Conservation (phyloP, 257 asterid species). For the Ballota nigra region DNA sequence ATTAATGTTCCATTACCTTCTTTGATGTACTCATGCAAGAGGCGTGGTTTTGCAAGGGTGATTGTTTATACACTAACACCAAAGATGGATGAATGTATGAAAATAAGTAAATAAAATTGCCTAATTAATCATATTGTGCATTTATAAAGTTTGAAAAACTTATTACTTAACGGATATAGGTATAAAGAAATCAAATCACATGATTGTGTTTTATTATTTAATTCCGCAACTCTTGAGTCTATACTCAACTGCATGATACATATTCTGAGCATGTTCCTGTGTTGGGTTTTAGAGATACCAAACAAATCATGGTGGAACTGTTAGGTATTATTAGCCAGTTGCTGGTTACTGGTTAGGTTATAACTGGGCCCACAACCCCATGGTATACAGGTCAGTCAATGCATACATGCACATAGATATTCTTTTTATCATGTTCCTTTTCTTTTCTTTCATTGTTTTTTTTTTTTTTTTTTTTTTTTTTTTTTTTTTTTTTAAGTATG, state of each 20-base stretch:
- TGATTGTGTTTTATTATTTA: neutral
- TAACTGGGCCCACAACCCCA: conserved; percentile 18
- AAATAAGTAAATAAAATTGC: neutral
- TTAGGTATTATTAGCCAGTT: neutral
- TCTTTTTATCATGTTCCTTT: neutral
- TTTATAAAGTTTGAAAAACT: neutral
- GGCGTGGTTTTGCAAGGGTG: neutral
- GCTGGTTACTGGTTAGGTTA: neutral
- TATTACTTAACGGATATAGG: neutral
- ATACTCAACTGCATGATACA: neutral
- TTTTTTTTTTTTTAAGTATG: neutral
- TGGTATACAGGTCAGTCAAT: neutral
- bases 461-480: too few relatives aligned
- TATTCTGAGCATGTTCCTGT: neutral
- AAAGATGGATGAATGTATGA: neutral
- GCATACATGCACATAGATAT: neutral
- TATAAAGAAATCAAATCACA: neutral
- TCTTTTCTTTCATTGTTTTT: too few relatives aligned
- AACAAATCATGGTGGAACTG: conserved; percentile 14
- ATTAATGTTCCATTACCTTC: neutral
- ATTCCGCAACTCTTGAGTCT: neutral
- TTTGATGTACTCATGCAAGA: neutral
- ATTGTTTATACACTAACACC: neutral
- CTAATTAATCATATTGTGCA: neutral
- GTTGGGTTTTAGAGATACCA: neutral